Evolutionary conservation across 1,284 basidiomycete species (phyloP).

Genomic region (Cutaneotrichosporon mucoides): DNA sequence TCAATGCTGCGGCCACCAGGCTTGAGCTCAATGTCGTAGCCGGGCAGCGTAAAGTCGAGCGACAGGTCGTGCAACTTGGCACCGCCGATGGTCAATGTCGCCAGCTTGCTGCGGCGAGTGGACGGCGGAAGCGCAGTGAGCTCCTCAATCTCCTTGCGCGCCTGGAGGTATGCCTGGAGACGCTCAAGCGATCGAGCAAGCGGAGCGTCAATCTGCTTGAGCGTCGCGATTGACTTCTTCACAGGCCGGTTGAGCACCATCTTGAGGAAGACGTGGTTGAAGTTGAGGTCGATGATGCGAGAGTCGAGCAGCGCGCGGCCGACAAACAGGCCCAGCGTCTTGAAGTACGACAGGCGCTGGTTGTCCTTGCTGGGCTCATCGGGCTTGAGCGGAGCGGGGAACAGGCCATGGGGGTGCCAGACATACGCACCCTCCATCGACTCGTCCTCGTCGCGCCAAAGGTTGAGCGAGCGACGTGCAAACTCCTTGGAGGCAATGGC

Average conservation of each 20-base stretch:
- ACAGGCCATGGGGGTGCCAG: slow-evolving; percentile 76
- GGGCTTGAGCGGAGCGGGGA: slow-evolving; percentile 73
- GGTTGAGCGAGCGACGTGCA: slow-evolving; percentile 74
- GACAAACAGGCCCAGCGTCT: slow-evolving; percentile 92
- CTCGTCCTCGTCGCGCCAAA: slow-evolving; percentile 84
- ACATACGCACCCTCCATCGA: slow-evolving; percentile 64
- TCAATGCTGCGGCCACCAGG: slow-evolving; percentile 70
- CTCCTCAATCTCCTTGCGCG: slow-evolving; percentile 50
- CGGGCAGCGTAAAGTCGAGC: slow-evolving; percentile 93
- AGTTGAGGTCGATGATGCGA: slow-evolving; percentile 90
- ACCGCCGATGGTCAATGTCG: slow-evolving; percentile 54
- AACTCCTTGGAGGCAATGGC: slow-evolving; percentile 90
- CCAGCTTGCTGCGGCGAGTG: slow-evolving; percentile 43
- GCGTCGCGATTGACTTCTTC: slow-evolving; percentile 71
- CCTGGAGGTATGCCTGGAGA: slow-evolving; percentile 57
- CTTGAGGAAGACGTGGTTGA: slow-evolving; percentile 89
- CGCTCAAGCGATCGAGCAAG: slow-evolving; percentile 82
- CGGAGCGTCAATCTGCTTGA: slow-evolving; percentile 74
- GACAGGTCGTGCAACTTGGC: slow-evolving; percentile 72
- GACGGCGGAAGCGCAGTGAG: slow-evolving; percentile 38
- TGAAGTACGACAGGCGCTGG: slow-evolving; percentile 65
- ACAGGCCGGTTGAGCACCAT: slow-evolving; percentile 80
- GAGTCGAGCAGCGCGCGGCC: slow-evolving; percentile 97
- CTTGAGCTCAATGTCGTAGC: slow-evolving; percentile 87
- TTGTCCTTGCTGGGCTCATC: slow-evolving; percentile 50